phyloP scores from a whole-genome alignment of 129 eudicot species.

The Erigeron canadensis region DNA sequence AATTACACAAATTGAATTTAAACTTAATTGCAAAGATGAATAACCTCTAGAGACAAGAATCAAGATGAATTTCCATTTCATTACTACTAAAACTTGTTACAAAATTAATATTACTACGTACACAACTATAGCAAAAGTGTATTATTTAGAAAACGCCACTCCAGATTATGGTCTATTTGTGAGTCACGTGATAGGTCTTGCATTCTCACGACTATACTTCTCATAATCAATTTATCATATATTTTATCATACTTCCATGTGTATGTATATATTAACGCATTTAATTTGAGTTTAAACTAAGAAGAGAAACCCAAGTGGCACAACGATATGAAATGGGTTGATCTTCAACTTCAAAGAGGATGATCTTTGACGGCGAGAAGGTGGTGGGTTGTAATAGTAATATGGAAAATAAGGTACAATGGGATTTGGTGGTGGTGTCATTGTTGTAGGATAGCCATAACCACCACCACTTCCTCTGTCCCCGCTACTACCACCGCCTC shows the following conservation, averaged over 20 bases:
- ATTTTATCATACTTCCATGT: no score
- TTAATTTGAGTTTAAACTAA: background rate
- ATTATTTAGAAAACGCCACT: no score
- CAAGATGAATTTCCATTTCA: background rate
- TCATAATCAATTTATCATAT: no score
- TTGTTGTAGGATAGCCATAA: conserved; percentile 5
- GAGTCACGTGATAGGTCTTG: no score
- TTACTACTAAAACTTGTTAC: background rate
- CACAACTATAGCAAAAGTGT: no score
- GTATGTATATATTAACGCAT: background rate
- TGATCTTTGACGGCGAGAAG: conserved; percentile 17
- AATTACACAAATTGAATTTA: no score
- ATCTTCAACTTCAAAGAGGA: background rate
- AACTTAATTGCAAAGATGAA: no score
- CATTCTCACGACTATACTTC: no score
- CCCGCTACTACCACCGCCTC: conserved; percentile 6
- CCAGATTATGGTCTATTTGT: no score
- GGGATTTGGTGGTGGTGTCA: conserved; percentile 25
- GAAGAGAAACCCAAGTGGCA: conserved; percentile 1
- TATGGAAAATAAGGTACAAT: conserved; percentile 23
- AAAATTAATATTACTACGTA: background rate
- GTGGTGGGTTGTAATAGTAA: conserved; percentile 26
- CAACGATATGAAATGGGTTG: background rate
- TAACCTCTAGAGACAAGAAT: no score
- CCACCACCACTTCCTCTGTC: background rate